These are phyloP conservation scores for Tolypocladium paradoxum DNA, from an alignment of 2,329 filamentous ascomycete species.

Conservation along the genomic window DNA sequence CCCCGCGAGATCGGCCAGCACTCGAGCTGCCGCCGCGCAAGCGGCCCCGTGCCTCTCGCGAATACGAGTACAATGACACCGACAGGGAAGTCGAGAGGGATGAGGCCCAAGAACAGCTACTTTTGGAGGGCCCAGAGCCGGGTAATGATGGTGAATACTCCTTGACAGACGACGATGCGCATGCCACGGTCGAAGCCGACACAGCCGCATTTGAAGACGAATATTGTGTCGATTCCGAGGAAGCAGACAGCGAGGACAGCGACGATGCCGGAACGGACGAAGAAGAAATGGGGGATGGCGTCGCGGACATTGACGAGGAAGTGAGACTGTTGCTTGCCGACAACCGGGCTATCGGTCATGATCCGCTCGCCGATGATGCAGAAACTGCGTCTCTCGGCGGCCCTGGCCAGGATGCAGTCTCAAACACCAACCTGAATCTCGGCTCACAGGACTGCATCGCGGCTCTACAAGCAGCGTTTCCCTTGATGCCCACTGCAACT, in stretches of 20 bases:
- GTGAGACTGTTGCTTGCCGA: conserved; percentile 32
- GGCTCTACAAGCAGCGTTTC: conserved; percentile 33
- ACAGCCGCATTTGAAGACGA: not conserved
- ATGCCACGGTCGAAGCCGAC: not conserved
- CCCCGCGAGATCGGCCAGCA: conserved; percentile 49
- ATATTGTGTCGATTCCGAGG: conserved; percentile 1
- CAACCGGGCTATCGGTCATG: conserved; percentile 18
- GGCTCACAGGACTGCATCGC: conserved; percentile 19
- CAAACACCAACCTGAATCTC: conserved; percentile 7
- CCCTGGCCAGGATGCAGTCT: not conserved
- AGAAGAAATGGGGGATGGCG: not conserved
- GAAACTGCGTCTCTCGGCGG: not conserved
- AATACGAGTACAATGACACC: conserved; percentile 27
- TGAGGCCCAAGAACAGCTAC: conserved; percentile 14
- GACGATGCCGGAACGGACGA: conserved; percentile 5
- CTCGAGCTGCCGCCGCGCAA: conserved; percentile 68
- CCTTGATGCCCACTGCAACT: conserved; percentile 21
- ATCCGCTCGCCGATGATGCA: conserved; percentile 5
- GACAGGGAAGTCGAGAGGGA: conserved; percentile 26
- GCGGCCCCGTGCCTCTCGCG: conserved; percentile 41
- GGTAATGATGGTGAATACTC: not conserved
- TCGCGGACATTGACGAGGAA: conserved; percentile 21
- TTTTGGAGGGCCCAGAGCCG: conserved; percentile 20
- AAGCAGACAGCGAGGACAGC: conserved; percentile 5
- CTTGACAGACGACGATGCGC: conserved; percentile 16